Conservation (phyloP, 441 rosid genomes). For the Sinapis alba region DNA sequence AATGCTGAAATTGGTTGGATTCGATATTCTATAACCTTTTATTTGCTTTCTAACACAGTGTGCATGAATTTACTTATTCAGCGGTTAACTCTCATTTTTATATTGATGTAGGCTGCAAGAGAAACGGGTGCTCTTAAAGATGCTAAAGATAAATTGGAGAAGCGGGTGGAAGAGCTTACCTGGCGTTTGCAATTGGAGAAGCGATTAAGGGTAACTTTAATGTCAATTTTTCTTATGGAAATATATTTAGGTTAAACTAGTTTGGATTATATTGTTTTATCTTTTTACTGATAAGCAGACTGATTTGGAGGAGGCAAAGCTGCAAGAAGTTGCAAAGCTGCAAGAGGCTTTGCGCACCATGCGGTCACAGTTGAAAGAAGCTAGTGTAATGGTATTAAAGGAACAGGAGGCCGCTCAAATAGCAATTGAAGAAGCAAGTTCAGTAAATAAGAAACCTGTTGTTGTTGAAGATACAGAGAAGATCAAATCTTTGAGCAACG, state of each 20-base stretch:
- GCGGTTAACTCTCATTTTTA: conserved; percentile 20
- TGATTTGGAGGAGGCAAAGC: conserved; percentile 94
- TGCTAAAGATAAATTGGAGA: conserved; percentile 96
- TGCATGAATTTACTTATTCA: conserved; percentile 23
- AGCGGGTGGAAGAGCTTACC: conserved; percentile 98
- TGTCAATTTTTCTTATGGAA: background rate
- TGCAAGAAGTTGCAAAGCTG: conserved; percentile 84
- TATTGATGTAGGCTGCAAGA: conserved; percentile 80
- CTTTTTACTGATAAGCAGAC: conserved; percentile 52
- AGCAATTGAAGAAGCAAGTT: conserved; percentile 91
- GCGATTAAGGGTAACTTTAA: conserved; percentile 77
- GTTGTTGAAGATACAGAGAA: conserved; percentile 89
- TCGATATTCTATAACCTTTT: background rate
- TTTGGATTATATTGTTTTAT: conserved; percentile 20
- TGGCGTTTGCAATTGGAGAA: conserved; percentile 99
- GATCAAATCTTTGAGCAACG: conserved; percentile 63
- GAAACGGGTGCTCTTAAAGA: conserved; percentile 99
- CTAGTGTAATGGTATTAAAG: conserved; percentile 68
- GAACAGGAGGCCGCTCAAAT: conserved; percentile 87
- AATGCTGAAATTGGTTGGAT: conserved; percentile 82
- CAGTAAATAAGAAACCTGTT: conserved; percentile 82
- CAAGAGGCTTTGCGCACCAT: conserved; percentile 73
- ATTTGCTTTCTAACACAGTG: background rate
- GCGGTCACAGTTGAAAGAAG: conserved; percentile 79
- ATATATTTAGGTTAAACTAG: background rate